These are phyloP conservation scores for Trametes elegans DNA, from an alignment of 768 basidiomycete species.

Conservation along the genomic window DNA sequence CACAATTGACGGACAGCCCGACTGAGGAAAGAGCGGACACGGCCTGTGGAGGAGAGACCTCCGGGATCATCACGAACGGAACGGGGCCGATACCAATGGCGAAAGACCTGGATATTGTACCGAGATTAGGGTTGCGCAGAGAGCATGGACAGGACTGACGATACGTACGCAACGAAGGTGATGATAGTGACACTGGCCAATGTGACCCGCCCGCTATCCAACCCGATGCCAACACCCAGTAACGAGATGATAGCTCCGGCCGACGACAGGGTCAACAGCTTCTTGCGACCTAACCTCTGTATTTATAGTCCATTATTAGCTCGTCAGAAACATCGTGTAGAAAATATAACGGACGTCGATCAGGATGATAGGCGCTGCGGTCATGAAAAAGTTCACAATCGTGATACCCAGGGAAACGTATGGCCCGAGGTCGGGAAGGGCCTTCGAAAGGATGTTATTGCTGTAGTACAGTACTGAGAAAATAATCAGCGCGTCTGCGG, in stretches of 20 bases:
- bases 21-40: slow-evolving; percentile 80
- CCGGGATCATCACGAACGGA: slow-evolving; percentile 90
- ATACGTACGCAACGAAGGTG: slow-evolving; percentile 73
- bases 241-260: slow-evolving; percentile 66
- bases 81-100: slow-evolving; percentile 89
- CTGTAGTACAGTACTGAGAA: slow-evolving; percentile 82
- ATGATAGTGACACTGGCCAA: slow-evolving; percentile 74
- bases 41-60: slow-evolving; percentile 82
- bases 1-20: slow-evolving; percentile 71
- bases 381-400: slow-evolving; percentile 77
- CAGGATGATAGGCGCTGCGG: slow-evolving; percentile 82
- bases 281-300: slow-evolving; percentile 72
- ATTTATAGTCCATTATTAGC: neutral
- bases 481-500: no score
- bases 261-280: slow-evolving; percentile 65
- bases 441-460: slow-evolving; percentile 79
- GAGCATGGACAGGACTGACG: neutral
- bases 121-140: neutral
- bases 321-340: neutral
- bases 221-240: slow-evolving; percentile 62
- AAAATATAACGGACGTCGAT: slow-evolving; percentile 61
- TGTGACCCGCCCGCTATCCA: slow-evolving; percentile 57
- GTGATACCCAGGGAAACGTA: slow-evolving; percentile 85
- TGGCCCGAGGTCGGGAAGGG: slow-evolving; percentile 76
- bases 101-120: slow-evolving; percentile 58